Evolutionary conservation across 2,329 filamentous ascomycete genomes (phyloP).

Genomic region (Trichoderma polysporum): DNA sequence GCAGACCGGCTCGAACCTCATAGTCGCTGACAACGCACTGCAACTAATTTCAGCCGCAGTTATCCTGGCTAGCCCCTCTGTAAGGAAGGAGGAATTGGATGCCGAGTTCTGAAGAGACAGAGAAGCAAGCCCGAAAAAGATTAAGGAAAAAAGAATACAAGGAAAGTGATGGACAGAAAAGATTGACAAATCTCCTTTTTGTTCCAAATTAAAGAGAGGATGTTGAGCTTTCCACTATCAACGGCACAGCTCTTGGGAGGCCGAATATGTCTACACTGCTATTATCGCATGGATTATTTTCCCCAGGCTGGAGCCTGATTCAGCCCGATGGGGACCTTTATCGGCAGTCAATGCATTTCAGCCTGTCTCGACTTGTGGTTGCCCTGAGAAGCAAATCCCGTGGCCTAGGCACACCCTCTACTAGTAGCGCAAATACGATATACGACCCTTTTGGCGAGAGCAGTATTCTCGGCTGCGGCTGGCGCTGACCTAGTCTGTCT

Average conservation of each 20-base stretch:
- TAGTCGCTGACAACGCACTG: constrained; percentile 1
- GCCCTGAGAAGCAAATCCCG: not conserved
- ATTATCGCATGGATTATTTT: not conserved
- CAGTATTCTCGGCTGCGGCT: not conserved
- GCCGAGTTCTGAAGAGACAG: not conserved
- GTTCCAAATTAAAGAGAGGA: not conserved
- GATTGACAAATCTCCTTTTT: not conserved
- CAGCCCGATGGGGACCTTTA: not conserved
- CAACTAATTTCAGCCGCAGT: constrained; percentile 14
- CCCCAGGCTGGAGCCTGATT: constrained; percentile 1
- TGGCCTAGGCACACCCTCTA: not conserved
- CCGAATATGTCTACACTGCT: not conserved
- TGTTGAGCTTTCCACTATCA: not conserved
- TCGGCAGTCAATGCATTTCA: not conserved
- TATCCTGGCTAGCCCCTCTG: not conserved
- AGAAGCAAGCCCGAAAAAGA: not conserved
- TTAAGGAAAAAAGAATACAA: not conserved
- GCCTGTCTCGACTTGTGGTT: not conserved
- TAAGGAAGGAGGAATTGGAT: not conserved
- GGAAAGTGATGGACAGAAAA: not conserved
- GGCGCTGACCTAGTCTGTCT: constrained; percentile 1
- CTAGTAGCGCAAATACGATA: constrained; percentile 6
- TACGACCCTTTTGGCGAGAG: constrained; percentile 3
- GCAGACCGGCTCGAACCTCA: not conserved
- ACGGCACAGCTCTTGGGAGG: not conserved